phyloP scores from a whole-genome alignment of 2,329 filamentous ascomycete genomes.

The Xylariaceae sp. region DNA sequence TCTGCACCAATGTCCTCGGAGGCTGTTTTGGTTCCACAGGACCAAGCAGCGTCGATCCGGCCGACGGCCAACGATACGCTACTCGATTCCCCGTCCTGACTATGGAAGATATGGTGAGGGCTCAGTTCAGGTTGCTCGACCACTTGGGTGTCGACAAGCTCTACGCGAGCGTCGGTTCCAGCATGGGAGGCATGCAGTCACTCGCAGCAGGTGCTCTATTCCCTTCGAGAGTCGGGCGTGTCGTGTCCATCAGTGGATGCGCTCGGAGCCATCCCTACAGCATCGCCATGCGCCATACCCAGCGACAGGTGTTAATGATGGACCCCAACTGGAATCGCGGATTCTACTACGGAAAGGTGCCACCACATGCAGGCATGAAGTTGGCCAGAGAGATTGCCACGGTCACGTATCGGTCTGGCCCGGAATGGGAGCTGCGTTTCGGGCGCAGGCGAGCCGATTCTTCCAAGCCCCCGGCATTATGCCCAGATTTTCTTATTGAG shows the following conservation, averaged over 20 bases:
- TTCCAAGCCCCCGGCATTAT: conserved; percentile 83
- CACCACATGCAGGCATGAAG: conserved; percentile 96
- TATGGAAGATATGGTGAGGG: conserved; percentile 95
- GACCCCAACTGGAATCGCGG: conserved; percentile 95
- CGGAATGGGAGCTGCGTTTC: conserved; percentile 96
- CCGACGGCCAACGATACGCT: conserved; percentile 82
- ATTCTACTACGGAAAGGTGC: conserved; percentile 85
- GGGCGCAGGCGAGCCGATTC: conserved; percentile 82
- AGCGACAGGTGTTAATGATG: conserved; percentile 98
- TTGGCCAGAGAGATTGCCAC: conserved; percentile 95
- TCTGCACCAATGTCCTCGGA: conserved; percentile 95
- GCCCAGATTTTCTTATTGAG: conserved; percentile 95
- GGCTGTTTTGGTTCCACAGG: conserved; percentile 96
- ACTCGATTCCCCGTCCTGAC: conserved; percentile 95
- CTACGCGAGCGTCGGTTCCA: conserved; percentile 89
- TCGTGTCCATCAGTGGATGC: conserved; percentile 90
- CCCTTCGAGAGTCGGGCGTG: conserved; percentile 72
- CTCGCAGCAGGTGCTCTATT: conserved; percentile 82
- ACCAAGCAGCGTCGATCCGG: conserved; percentile 81
- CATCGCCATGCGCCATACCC: conserved; percentile 97
- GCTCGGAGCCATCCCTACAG: conserved; percentile 94
- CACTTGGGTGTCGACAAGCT: conserved; percentile 70
- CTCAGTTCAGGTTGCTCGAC: conserved; percentile 87
- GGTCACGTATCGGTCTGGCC: conserved; percentile 92
- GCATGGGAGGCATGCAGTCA: conserved; percentile 98